phyloP scores from a whole-genome alignment of 495 filamentous ascomycete species.

The Xylaria grammica region DNA sequence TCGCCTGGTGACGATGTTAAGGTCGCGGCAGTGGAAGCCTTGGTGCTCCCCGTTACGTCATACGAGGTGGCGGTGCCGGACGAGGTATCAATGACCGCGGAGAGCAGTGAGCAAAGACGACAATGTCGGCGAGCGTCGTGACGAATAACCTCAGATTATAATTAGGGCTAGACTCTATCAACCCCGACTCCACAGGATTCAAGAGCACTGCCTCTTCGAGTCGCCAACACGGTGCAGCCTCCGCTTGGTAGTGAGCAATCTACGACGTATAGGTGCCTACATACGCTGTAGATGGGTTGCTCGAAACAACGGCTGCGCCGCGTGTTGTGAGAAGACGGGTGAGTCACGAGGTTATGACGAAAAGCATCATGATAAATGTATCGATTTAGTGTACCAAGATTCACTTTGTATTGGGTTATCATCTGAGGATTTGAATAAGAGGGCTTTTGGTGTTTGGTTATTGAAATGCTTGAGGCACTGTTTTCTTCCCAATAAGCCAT shows the following conservation, averaged over 20 bases:
- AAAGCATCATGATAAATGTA: constrained; percentile 1
- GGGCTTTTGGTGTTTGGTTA: background rate
- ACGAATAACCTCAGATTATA: background rate
- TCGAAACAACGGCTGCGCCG: background rate
- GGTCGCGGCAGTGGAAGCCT: constrained; percentile 11
- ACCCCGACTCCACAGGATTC: background rate
- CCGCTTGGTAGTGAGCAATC: background rate
- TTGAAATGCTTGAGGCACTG: background rate
- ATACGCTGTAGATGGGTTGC: background rate
- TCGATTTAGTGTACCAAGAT: background rate
- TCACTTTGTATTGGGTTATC: constrained; percentile 10
- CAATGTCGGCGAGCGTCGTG: background rate
- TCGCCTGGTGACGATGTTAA: constrained; percentile 1
- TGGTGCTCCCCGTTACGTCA: background rate
- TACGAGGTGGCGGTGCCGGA: background rate
- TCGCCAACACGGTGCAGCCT: background rate
- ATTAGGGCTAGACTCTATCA: no score
- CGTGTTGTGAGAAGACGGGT: background rate
- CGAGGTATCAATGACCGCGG: background rate
- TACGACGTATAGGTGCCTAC: background rate
- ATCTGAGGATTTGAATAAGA: background rate
- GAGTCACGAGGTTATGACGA: background rate
- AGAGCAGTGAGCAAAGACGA: background rate
- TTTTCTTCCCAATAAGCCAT: background rate
- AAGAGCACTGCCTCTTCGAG: background rate